Percentiles rank a stretch among this genome's conserved stretches.
Conservation (phyloP, 2,329 filamentous ascomycete genomes). For the Botrytis galanthina region DNA sequence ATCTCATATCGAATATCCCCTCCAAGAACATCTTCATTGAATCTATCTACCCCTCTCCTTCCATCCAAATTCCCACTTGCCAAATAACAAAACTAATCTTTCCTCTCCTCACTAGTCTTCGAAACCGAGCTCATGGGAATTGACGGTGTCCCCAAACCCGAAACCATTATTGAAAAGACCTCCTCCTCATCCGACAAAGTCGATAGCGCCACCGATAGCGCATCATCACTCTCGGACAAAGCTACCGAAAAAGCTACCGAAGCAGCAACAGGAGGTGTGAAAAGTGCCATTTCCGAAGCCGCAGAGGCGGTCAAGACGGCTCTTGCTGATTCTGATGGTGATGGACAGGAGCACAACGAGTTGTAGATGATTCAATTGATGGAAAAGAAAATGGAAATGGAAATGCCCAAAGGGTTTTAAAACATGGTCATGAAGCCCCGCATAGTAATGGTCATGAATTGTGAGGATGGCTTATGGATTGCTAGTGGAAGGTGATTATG, state of each 20-base stretch:
- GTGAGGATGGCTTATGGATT: not conserved
- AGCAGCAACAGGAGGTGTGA: constrained; percentile 35
- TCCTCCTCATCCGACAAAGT: constrained; percentile 30
- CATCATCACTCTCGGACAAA: constrained; percentile 31
- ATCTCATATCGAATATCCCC: not conserved
- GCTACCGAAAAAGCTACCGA: constrained; percentile 22
- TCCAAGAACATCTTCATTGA: not conserved
- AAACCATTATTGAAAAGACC: constrained; percentile 15
- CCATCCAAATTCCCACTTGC: not conserved
- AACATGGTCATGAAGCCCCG: constrained; percentile 20
- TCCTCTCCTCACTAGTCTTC: constrained; percentile 58
- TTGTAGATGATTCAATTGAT: constrained; percentile 44
- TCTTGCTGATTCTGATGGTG: constrained; percentile 53
- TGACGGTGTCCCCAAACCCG: constrained; percentile 55
- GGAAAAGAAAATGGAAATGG: not conserved
- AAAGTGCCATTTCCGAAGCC: constrained; percentile 50
- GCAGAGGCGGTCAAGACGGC: constrained; percentile 53
- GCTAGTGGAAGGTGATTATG: not conserved
- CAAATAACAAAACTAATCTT: not conserved
- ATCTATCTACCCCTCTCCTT: not conserved
- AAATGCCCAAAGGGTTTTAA: constrained; percentile 4
- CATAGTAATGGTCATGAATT: constrained; percentile 19
- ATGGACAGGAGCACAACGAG: constrained; percentile 58
- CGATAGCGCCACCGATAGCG: constrained; percentile 33
- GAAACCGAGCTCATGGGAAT: constrained; percentile 89